Evolutionary conservation across 2,329 filamentous ascomycete species (phyloP).

Genomic region (Epichloe baconii): DNA sequence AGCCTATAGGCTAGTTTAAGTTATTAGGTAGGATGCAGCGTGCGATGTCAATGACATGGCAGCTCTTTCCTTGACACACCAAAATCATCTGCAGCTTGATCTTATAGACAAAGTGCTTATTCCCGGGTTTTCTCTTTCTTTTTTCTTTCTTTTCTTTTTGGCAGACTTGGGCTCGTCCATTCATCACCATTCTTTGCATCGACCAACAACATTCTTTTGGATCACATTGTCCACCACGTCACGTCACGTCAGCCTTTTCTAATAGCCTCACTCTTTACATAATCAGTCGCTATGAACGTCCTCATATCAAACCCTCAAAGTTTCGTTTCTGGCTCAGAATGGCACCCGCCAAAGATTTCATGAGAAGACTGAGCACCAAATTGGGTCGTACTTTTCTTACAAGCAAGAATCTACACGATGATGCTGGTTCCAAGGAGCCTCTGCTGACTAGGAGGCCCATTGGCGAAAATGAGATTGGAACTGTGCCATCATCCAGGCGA

Average conservation of each 20-base stretch:
- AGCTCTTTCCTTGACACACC: background rate
- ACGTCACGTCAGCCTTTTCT: background rate
- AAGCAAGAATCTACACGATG: background rate
- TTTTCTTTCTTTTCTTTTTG: background rate
- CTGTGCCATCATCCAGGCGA: background rate
- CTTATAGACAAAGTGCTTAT: background rate
- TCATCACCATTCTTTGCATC: background rate
- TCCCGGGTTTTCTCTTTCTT: background rate
- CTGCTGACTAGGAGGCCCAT: background rate
- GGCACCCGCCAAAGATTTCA: background rate
- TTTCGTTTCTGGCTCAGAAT: background rate
- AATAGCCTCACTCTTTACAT: background rate
- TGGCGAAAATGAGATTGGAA: background rate
- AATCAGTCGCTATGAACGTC: slow-evolving; percentile 8
- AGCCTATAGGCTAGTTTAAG: background rate
- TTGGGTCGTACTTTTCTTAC: background rate
- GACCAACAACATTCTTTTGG: slow-evolving; percentile 2
- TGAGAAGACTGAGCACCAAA: background rate
- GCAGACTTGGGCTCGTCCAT: background rate
- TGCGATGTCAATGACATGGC: background rate
- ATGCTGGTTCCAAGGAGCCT: background rate
- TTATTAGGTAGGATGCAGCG: background rate
- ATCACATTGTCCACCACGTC: slow-evolving; percentile 1
- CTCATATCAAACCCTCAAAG: background rate
- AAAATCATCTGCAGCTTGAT: no score